phyloP scores from a whole-genome alignment of 371 early-diverging fungal genomes.

The Phascolomyces articulosus region DNA sequence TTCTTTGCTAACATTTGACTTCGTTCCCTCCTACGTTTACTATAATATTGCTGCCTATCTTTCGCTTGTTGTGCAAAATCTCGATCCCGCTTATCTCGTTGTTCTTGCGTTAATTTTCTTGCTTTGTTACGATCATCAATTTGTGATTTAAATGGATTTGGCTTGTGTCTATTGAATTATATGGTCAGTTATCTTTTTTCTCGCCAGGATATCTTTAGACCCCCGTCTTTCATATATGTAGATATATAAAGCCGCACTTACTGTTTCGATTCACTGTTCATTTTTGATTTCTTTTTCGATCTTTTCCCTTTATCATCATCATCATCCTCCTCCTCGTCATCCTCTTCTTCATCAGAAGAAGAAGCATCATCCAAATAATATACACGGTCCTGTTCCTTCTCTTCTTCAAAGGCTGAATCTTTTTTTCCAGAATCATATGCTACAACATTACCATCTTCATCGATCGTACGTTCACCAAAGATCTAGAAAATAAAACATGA shows the following conservation, averaged over 20 bases:
- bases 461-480: conserved; percentile 64
- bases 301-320: conserved; percentile 16
- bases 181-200: neutral
- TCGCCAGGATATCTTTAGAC: neutral
- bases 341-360: conserved; percentile 40
- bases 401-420: conserved; percentile 4
- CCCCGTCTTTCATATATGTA: neutral
- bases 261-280: neutral
- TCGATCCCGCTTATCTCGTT: conserved; percentile 34
- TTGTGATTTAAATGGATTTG: conserved; percentile 66
- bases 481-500: conserved; percentile 55
- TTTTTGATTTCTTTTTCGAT: conserved; percentile 14
- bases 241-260: neutral
- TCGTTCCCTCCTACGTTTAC: conserved; percentile 58
- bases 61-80: conserved; percentile 44
- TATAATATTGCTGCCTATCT: conserved; percentile 56
- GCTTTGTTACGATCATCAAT: conserved; percentile 51
- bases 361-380: conserved; percentile 31
- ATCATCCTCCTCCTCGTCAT: conserved; percentile 25
- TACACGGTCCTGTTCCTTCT: conserved; percentile 32
- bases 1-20: conserved; percentile 62
- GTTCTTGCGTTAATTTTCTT: conserved; percentile 44
- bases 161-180: conserved; percentile 32
- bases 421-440: conserved; percentile 32
- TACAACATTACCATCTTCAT: conserved; percentile 60